Conservation (phyloP, 148 eudicot genomes). For the Dysphania ambrosioides region DNA sequence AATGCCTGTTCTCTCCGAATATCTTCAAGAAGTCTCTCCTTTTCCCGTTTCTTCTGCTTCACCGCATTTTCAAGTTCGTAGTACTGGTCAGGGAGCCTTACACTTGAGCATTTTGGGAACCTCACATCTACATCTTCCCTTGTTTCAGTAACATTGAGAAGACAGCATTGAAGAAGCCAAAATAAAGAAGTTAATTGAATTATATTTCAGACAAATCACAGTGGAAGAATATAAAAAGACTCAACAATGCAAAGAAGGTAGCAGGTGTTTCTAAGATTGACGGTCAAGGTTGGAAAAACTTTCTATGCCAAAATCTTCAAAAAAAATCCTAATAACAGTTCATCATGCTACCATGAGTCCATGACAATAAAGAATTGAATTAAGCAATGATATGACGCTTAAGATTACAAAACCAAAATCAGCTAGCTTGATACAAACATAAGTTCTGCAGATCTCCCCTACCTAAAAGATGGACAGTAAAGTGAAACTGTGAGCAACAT, state of each 20-base stretch:
- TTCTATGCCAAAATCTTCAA: too few relatives aligned
- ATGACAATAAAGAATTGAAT: too few relatives aligned
- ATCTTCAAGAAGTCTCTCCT: constrained; percentile 54
- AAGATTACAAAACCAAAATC: too few relatives aligned
- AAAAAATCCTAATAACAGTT: too few relatives aligned
- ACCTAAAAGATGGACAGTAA: not conserved
- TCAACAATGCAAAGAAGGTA: not conserved
- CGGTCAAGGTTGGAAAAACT: too few relatives aligned
- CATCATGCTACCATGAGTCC: too few relatives aligned
- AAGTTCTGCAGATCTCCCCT: not conserved
- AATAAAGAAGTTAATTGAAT: constrained; percentile 1
- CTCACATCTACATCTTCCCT: constrained; percentile 63
- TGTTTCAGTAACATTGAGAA: constrained; percentile 14
- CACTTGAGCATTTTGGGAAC: constrained; percentile 50
- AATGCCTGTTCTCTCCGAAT: constrained; percentile 61
- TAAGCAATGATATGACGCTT: too few relatives aligned
- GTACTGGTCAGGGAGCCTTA: constrained; percentile 36
- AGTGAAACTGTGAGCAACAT: not conserved
- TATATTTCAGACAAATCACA: not conserved
- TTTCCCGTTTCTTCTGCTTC: constrained; percentile 61
- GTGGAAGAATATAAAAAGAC: not conserved
- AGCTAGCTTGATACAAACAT: too few relatives aligned
- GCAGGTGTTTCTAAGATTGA: too few relatives aligned
- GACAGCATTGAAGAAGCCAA: not conserved
- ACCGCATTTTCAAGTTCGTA: constrained; percentile 49